Percentiles rank a stretch among this genome's conserved stretches.
Conservation (phyloP, 75 land plant genomes). For the Pinus taeda region DNA sequence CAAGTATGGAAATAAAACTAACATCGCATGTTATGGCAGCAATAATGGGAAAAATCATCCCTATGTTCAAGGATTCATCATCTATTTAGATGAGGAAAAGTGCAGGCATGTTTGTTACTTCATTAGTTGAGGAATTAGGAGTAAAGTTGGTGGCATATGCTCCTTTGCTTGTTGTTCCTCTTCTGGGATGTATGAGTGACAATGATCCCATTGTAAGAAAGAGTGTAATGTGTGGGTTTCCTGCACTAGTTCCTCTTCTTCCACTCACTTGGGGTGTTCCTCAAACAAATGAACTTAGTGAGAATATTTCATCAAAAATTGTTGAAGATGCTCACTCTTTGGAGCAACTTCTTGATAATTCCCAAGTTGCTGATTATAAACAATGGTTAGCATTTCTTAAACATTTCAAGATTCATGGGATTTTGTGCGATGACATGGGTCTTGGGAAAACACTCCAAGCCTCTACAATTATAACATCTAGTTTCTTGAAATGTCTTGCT, state of each 20-base stretch:
- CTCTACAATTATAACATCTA: no score
- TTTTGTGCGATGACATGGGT: no score
- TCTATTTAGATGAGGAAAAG: conserved; percentile 88
- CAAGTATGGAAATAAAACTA: conserved; percentile 85
- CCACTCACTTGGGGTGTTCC: conserved; percentile 72
- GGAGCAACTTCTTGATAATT: no score
- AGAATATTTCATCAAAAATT: no score
- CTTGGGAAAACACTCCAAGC: no score
- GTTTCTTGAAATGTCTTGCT: no score
- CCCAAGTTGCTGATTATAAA: no score
- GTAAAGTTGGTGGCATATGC: conserved; percentile 82
- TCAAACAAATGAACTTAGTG: no score
- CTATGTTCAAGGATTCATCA: conserved; percentile 70
- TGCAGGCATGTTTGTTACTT: conserved; percentile 86
- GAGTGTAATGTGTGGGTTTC: conserved; percentile 92
- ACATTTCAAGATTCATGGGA: no score
- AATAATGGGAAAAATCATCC: conserved; percentile 66
- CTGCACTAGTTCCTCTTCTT: conserved; percentile 93
- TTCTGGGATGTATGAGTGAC: conserved; percentile 97
- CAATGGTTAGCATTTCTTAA: no score
- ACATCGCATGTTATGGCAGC: conserved; percentile 65
- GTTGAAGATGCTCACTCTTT: no score
- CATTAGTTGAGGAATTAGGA: conserved; percentile 86
- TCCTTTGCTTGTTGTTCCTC: conserved; percentile 87
- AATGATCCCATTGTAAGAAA: conserved; percentile 72